These are phyloP conservation scores for Fraxinus xanthoxyloides DNA, from an alignment of 305 asterid species.

Conservation along the genomic window DNA sequence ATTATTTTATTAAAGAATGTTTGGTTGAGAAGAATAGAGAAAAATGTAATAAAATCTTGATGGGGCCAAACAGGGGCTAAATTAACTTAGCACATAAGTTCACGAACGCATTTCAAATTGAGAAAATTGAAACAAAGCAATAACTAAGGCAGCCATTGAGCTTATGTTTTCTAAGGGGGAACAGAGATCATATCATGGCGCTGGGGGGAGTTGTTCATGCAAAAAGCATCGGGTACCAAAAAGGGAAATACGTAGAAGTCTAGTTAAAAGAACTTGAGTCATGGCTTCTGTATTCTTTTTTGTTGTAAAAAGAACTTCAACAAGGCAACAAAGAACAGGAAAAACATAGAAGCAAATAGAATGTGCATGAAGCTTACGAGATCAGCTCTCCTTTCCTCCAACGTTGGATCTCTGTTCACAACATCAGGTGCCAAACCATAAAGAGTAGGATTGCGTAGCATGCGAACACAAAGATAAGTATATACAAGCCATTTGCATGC, in stretches of 20 bases:
- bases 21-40: neutral
- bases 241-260: neutral
- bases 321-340: neutral
- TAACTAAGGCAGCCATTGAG: neutral
- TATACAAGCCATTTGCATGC: slow-evolving; percentile 91
- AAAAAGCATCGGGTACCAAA: neutral
- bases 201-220: neutral
- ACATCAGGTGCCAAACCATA: slow-evolving; percentile 74
- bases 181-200: neutral
- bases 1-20: neutral
- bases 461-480: slow-evolving; percentile 80
- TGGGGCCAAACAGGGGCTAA: neutral
- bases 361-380: slow-evolving; percentile 50
- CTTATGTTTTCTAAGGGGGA: neutral
- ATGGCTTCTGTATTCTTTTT: neutral
- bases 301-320: neutral
- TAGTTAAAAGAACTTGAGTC: neutral
- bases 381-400: slow-evolving; percentile 91
- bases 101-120: neutral
- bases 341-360: slow-evolving; percentile 5
- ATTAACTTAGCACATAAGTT: neutral
- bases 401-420: slow-evolving; percentile 43
- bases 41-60: neutral
- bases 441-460: slow-evolving; percentile 85
- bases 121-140: neutral